Percentiles rank a stretch among this genome's conserved stretches.
phyloP scores from a whole-genome alignment of 1,284 basidiomycete species.

The Termitomyces sp. region DNA sequence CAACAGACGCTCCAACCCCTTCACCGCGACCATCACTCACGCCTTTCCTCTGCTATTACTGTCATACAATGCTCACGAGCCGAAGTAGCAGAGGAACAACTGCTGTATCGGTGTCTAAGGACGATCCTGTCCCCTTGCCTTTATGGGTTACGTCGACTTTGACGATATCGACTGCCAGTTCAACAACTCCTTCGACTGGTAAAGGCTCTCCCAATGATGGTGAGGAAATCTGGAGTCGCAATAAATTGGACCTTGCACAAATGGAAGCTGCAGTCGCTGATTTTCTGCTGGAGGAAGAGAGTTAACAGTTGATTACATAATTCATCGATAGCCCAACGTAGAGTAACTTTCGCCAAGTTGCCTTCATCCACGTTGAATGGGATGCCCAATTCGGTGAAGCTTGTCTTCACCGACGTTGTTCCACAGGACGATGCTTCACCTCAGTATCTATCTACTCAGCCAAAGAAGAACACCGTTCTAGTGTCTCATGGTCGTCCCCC shows the following conservation, averaged over 20 bases:
- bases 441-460: slow-evolving; percentile 26
- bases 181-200: neutral
- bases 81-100: slow-evolving; percentile 44
- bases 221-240: slow-evolving; percentile 18
- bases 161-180: neutral
- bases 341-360: neutral
- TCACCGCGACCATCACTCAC: slow-evolving; percentile 34
- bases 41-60: slow-evolving; percentile 65
- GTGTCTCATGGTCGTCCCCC: slow-evolving; percentile 79
- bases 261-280: slow-evolving; percentile 25
- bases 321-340: neutral
- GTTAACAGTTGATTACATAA: neutral
- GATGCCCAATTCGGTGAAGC: slow-evolving; percentile 16
- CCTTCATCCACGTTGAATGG: neutral
- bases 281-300: slow-evolving; percentile 27
- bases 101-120: slow-evolving; percentile 4
- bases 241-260: slow-evolving; percentile 18
- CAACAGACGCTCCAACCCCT: neutral
- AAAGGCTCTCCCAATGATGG: neutral
- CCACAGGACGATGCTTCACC: slow-evolving; percentile 4
- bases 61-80: slow-evolving; percentile 68
- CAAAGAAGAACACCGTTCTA: slow-evolving; percentile 75
- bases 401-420: slow-evolving; percentile 6
- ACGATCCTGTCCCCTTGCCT: slow-evolving; percentile 27
- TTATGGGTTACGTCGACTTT: slow-evolving; percentile 29